Evolutionary conservation across 2,329 filamentous ascomycete genomes (phyloP).

Genomic region (Ambrosiella xylebori): DNA sequence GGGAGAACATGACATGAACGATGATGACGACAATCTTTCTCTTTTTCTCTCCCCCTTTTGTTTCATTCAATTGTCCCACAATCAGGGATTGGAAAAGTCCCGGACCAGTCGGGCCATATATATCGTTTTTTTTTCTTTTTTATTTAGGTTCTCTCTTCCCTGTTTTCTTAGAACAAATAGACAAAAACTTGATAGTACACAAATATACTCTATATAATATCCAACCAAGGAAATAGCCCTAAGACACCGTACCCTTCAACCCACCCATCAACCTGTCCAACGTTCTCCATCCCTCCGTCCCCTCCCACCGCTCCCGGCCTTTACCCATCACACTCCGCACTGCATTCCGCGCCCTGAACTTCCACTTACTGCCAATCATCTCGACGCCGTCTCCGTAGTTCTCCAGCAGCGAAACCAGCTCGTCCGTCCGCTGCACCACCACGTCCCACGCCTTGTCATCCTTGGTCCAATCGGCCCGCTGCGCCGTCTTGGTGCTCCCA

Average conservation of each 20-base stretch:
- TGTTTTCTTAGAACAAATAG: no score
- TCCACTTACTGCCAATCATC: constrained; percentile 64
- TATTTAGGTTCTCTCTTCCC: no score
- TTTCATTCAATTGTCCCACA: no score
- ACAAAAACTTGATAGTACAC: no score
- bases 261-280: constrained; percentile 41
- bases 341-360: constrained; percentile 71
- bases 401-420: constrained; percentile 69
- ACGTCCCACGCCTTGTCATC: constrained; percentile 49
- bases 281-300: constrained; percentile 46
- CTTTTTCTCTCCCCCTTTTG: no score
- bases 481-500: constrained; percentile 8
- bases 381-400: constrained; percentile 52
- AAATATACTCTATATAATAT: not conserved
- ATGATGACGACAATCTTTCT: no score
- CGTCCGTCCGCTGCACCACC: constrained; percentile 62
- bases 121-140: no score
- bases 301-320: constrained; percentile 71
- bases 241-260: constrained; percentile 22
- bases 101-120: not conserved
- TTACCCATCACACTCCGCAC: constrained; percentile 69
- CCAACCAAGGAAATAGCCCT: not conserved
- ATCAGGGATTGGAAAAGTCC: not conserved
- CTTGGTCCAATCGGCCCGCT: constrained; percentile 25
- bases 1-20: no score